These are phyloP conservation scores for Paralagenidium karlingii DNA, from an alignment of 352 stramenopile species.

Conservation along the genomic window DNA sequence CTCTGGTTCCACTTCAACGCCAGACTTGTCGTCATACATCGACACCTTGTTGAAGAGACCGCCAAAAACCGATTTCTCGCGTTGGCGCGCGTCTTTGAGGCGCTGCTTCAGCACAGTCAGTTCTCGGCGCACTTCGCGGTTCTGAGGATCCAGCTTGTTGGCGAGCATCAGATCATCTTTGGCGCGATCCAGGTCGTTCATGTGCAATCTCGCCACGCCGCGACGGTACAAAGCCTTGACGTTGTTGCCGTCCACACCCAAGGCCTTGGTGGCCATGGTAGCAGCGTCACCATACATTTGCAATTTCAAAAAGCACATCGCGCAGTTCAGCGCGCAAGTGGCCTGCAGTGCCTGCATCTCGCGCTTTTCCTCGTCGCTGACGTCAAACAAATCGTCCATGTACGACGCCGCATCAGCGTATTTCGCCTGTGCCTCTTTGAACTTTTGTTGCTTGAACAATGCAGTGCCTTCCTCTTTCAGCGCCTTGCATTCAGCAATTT, in stretches of 20 bases:
- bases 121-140: conserved; percentile 71
- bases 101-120: conserved; percentile 71
- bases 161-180: conserved; percentile 81
- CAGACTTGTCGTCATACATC: conserved; percentile 97
- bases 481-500: conserved; percentile 72
- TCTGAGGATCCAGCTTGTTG: conserved; percentile 65
- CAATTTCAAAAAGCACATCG: conserved; percentile 92
- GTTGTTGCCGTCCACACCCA: conserved; percentile 71
- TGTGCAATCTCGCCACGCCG: conserved; percentile 68
- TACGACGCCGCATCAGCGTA: conserved; percentile 68
- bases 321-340: conserved; percentile 87
- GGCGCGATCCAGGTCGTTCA: conserved; percentile 75
- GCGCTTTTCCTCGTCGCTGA: conserved; percentile 72
- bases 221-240: conserved; percentile 82
- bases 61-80: conserved; percentile 94
- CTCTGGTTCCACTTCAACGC: conserved; percentile 39
- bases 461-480: conserved; percentile 87
- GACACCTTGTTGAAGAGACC: conserved; percentile 93
- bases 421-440: conserved; percentile 72
- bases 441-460: conserved; percentile 88
- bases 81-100: conserved; percentile 85
- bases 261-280: conserved; percentile 55
- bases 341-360: conserved; percentile 81
- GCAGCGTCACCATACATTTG: conserved; percentile 84
- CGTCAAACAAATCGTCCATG: conserved; percentile 83